phyloP scores from a whole-genome alignment of 441 rosid species.

The California macrophylla region DNA sequence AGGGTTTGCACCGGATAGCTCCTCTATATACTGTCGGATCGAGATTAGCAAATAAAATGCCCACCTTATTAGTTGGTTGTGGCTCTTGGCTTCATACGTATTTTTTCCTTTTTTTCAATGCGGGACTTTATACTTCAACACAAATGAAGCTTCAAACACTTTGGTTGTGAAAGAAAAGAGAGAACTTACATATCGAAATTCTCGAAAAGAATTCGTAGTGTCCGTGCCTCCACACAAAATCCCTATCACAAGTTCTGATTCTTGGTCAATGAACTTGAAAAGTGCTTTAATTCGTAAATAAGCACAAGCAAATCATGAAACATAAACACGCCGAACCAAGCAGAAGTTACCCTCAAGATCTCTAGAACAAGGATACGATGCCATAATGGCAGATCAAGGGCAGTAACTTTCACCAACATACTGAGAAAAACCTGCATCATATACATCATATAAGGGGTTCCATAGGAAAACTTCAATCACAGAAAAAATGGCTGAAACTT shows the following conservation, averaged over 20 bases:
- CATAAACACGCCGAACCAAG: conserved; percentile 8
- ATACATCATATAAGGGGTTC: no score
- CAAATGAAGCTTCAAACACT: neutral
- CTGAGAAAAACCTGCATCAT: conserved; percentile 83
- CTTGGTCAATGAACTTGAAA: conserved; percentile 15
- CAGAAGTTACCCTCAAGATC: conserved; percentile 75
- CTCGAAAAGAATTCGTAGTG: conserved; percentile 73
- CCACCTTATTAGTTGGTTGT: no score
- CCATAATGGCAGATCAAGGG: conserved; percentile 94
- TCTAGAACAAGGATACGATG: conserved; percentile 99
- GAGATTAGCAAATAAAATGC: no score
- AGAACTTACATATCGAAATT: conserved; percentile 87
- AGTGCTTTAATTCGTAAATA: neutral
- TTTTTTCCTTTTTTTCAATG: no score
- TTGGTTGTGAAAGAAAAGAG: conserved; percentile 17
- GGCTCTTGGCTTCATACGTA: no score
- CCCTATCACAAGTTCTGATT: conserved; percentile 49
- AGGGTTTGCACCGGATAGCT: no score
- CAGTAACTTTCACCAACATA: conserved; percentile 86
- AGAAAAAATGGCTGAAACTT: conserved; percentile 2
- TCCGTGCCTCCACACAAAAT: conserved; percentile 92
- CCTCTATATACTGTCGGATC: no score
- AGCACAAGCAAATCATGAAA: conserved; percentile 17
- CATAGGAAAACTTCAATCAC: neutral
- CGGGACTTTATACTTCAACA: no score